These are phyloP conservation scores for Penicillium manginii DNA, from an alignment of 495 filamentous ascomycete genomes.

Conservation along the genomic window DNA sequence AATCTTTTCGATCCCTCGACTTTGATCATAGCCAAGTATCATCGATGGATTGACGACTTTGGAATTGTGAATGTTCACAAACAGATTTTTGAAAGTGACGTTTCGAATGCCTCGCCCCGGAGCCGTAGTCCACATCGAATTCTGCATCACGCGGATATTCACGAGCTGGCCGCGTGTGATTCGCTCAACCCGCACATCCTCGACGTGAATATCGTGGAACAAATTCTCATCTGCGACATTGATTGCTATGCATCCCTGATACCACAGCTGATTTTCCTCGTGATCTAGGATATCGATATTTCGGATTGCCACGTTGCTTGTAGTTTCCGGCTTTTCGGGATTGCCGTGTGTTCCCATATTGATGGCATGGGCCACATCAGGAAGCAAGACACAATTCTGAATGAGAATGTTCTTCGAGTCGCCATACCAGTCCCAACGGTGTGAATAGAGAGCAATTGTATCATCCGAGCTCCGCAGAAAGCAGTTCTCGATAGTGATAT, in stretches of 20 bases:
- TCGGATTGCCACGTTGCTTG: not conserved
- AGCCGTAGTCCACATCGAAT: conserved; percentile 18
- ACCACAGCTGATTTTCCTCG: not conserved
- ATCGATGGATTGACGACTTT: conserved; percentile 19
- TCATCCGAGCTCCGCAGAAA: conserved; percentile 25
- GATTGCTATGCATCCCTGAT: not conserved
- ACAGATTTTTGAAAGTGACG: conserved; percentile 18
- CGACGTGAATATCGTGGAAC: not conserved
- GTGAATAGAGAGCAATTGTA: conserved; percentile 19
- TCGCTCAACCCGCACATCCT: not conserved
- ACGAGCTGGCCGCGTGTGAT: conserved; percentile 18
- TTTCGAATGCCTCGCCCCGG: conserved; percentile 21
- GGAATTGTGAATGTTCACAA: no score
- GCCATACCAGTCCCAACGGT: conserved; percentile 18
- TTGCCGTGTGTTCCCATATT: not conserved
- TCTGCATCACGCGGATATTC: conserved; percentile 25
- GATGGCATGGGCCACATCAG: not conserved
- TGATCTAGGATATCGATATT: not conserved
- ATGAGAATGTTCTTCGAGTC: conserved; percentile 15
- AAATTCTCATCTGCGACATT: not conserved
- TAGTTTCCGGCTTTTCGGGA: not conserved
- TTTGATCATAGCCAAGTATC: not conserved
- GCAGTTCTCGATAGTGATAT: conserved; percentile 12
- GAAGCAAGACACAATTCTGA: not conserved
- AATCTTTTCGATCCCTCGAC: not conserved